Conservation (phyloP, 2,329 filamentous ascomycete genomes). For the Dothistroma pini region DNA sequence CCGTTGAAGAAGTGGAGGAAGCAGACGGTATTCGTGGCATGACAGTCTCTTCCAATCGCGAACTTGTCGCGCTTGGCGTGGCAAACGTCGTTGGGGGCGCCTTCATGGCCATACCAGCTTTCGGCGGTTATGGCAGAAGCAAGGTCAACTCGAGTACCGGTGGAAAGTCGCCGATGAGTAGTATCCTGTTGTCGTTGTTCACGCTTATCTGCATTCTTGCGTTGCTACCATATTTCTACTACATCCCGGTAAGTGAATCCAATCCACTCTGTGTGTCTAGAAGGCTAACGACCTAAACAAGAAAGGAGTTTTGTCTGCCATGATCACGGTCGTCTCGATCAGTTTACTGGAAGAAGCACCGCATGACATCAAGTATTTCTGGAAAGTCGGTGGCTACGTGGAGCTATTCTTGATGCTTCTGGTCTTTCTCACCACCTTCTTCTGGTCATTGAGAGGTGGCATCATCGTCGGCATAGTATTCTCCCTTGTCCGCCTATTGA, state of each 20-base stretch:
- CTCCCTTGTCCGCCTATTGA: conserved; percentile 83
- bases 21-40: conserved; percentile 66
- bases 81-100: conserved; percentile 89
- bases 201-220: conserved; percentile 77
- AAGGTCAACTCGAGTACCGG: conserved; percentile 94
- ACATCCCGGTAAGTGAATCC: conserved; percentile 69
- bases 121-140: conserved; percentile 92
- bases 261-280: background rate
- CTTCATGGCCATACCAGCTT: conserved; percentile 89
- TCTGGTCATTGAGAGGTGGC: conserved; percentile 89
- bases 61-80: conserved; percentile 84
- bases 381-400: conserved; percentile 76
- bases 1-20: conserved; percentile 33
- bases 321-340: conserved; percentile 94
- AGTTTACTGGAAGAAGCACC: conserved; percentile 94
- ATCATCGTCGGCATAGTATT: conserved; percentile 93
- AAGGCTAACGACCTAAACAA: conserved; percentile 35
- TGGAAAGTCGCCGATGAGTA: conserved; percentile 89
- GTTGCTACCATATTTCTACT: conserved; percentile 88
- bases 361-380: conserved; percentile 86
- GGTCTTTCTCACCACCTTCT: conserved; percentile 88
- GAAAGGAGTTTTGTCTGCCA: conserved; percentile 89
- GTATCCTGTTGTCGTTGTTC: conserved; percentile 77
- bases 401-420: conserved; percentile 83
- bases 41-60: conserved; percentile 82